Evolutionary conservation across 768 basidiomycete species (phyloP).

Genomic region (Amanita exitialis): DNA sequence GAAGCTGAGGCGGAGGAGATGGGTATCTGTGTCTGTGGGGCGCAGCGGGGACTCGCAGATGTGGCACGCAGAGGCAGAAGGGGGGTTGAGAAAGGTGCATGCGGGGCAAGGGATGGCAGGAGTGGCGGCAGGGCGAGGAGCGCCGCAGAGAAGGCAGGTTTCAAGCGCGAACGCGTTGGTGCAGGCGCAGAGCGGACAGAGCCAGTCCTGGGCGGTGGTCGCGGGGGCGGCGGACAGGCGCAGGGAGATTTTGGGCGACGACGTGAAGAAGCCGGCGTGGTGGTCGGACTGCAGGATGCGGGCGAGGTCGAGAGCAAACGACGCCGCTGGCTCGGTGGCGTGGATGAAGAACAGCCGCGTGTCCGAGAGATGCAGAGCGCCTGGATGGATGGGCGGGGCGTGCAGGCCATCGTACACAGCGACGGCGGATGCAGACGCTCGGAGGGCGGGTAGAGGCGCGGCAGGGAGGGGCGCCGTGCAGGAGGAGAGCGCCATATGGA

Average conservation of each 20-base stretch:
- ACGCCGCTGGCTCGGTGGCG: slow-evolving; percentile 34
- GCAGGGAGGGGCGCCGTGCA: slow-evolving; percentile 57
- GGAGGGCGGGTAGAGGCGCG: slow-evolving; percentile 40
- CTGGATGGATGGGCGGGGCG: slow-evolving; percentile 74
- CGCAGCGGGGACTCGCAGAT: not conserved
- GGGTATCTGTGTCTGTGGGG: slow-evolving; percentile 17
- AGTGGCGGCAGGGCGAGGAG: slow-evolving; percentile 40
- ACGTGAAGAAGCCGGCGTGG: slow-evolving; percentile 85
- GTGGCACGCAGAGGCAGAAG: slow-evolving; percentile 23
- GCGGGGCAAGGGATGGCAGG: slow-evolving; percentile 56
- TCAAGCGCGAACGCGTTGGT: slow-evolving; percentile 52
- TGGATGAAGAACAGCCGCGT: slow-evolving; percentile 84
- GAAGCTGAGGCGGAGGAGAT: slow-evolving; percentile 80
- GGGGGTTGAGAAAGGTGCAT: slow-evolving; percentile 88
- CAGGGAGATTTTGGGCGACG: slow-evolving; percentile 82
- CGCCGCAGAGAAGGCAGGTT: slow-evolving; percentile 36
- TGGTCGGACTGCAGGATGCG: slow-evolving; percentile 70
- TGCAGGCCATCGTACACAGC: slow-evolving; percentile 88
- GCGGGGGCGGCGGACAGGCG: slow-evolving; percentile 22
- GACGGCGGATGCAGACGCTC: slow-evolving; percentile 74
- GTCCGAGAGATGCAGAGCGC: slow-evolving; percentile 63
- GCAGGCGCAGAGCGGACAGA: slow-evolving; percentile 84
- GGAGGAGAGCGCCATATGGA: slow-evolving; percentile 41
- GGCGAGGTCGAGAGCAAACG: slow-evolving; percentile 60
- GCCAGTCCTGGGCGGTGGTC: slow-evolving; percentile 43